Conservation (phyloP, 768 basidiomycete genomes). For the Hypholoma sublateritium region DNA sequence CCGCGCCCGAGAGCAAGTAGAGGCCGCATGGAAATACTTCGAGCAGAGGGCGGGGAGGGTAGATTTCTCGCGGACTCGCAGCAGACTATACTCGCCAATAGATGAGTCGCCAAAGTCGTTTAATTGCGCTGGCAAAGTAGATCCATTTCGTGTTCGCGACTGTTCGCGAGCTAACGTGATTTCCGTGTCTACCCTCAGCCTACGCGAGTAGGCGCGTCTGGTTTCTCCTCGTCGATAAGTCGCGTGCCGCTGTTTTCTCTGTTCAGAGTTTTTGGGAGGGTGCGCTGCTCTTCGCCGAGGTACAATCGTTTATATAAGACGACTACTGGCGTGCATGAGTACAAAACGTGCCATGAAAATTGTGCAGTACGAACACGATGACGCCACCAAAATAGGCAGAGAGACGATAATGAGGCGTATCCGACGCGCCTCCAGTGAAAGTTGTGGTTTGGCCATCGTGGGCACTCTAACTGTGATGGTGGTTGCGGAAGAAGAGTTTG, state of each 20-base stretch:
- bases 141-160: not conserved
- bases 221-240: slow-evolving; percentile 18
- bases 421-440: slow-evolving; percentile 37
- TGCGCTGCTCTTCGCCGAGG: slow-evolving; percentile 38
- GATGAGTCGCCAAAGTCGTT: slow-evolving; percentile 1
- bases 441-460: slow-evolving; percentile 26
- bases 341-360: not conserved
- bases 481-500: slow-evolving; percentile 2
- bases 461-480: not conserved
- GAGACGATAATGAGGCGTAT: slow-evolving; percentile 58
- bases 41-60: not conserved
- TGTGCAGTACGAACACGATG: slow-evolving; percentile 48
- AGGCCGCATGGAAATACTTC: not conserved
- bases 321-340: slow-evolving; percentile 33
- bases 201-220: not conserved
- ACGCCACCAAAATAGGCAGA: slow-evolving; percentile 63
- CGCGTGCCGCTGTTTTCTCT: slow-evolving; percentile 12
- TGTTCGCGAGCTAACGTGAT: not conserved
- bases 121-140: slow-evolving; percentile 7
- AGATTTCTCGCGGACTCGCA: not conserved
- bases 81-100: not conserved
- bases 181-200: no score
- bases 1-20: slow-evolving; percentile 22
- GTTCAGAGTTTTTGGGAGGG: slow-evolving; percentile 21
- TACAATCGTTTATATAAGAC: slow-evolving; percentile 67